These are phyloP conservation scores for Astrephomene gubernaculifera DNA, from an alignment of 139 green algal species.

Conservation along the genomic window DNA sequence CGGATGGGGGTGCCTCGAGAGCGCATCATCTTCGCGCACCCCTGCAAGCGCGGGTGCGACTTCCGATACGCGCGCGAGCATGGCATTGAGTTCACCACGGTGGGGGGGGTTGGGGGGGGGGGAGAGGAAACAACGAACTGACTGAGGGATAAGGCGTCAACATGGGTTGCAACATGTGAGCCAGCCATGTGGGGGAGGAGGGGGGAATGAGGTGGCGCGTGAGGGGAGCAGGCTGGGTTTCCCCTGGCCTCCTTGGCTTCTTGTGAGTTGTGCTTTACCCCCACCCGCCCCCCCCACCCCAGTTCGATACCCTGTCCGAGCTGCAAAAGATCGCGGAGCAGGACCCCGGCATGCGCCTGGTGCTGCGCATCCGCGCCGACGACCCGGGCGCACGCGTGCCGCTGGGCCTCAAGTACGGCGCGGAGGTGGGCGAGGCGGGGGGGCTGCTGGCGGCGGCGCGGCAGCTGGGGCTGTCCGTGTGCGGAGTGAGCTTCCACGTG, in stretches of 20 bases:
- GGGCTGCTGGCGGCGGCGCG: conserved; percentile 70
- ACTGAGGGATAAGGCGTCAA: too few relatives aligned
- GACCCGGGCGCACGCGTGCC: conserved; percentile 79
- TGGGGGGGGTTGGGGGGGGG: conserved; percentile 15
- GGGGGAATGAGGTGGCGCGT: not conserved
- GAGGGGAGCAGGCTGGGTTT: not conserved
- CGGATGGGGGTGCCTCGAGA: conserved; percentile 78
- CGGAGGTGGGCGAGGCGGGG: conserved; percentile 75
- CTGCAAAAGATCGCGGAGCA: conserved; percentile 88
- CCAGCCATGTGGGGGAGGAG: not conserved
- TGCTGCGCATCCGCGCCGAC: conserved; percentile 94
- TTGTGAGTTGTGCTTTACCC: not conserved
- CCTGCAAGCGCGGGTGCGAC: conserved; percentile 92
- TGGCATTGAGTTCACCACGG: conserved; percentile 49
- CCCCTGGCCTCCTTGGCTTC: too few relatives aligned
- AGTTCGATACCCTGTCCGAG: conserved; percentile 93
- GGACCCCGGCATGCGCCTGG: conserved; percentile 69
- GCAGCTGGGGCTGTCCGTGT: conserved; percentile 66
- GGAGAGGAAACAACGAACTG: too few relatives aligned
- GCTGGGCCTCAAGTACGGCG: conserved; percentile 89
- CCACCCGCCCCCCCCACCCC: conserved; percentile 61
- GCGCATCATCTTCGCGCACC: conserved; percentile 94
- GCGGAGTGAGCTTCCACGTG: conserved; percentile 96
- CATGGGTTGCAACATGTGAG: too few relatives aligned
- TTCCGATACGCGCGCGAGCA: conserved; percentile 72